Evolutionary conservation across 176 grass and related monocot genomes (phyloP).

Genomic region (Carex parvula): DNA sequence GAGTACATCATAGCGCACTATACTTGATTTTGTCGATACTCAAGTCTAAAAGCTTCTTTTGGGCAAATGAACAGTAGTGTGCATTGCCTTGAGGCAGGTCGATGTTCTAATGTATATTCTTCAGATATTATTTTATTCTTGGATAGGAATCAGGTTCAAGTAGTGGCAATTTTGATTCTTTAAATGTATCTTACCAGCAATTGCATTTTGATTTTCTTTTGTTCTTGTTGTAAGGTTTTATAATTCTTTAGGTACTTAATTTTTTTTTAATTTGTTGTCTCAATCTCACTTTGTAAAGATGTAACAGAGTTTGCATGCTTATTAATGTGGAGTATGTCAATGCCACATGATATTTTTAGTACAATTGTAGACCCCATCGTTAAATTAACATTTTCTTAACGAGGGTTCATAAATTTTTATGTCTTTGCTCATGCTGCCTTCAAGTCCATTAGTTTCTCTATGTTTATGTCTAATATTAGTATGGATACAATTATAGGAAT

Average conservation of each 20-base stretch:
- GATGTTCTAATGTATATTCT: slow-evolving; percentile 24
- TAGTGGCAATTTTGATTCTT: slow-evolving; percentile 27
- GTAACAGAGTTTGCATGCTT: neutral
- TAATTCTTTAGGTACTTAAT: neutral
- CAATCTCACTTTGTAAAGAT: neutral
- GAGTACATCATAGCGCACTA: slow-evolving; percentile 25
- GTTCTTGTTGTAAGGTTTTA: slow-evolving; percentile 14
- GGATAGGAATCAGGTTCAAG: slow-evolving; percentile 11
- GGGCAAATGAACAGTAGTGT: slow-evolving; percentile 3
- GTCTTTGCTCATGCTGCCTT: neutral
- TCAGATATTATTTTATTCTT: slow-evolving; percentile 16
- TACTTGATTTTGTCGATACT: slow-evolving; percentile 9
- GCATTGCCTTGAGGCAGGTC: neutral
- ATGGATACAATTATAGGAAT: no score
- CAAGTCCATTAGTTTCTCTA: neutral
- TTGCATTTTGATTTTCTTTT: neutral
- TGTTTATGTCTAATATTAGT: no score
- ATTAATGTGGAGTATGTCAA: slow-evolving; percentile 9
- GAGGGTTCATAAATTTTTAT: neutral
- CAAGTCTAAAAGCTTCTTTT: neutral
- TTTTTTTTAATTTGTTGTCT: neutral
- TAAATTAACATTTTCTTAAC: neutral
- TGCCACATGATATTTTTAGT: neutral
- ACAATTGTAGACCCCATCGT: neutral
- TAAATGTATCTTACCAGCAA: neutral